Conservation (phyloP, 768 basidiomycete genomes). For the Chalciporus pseudorubinellus region DNA sequence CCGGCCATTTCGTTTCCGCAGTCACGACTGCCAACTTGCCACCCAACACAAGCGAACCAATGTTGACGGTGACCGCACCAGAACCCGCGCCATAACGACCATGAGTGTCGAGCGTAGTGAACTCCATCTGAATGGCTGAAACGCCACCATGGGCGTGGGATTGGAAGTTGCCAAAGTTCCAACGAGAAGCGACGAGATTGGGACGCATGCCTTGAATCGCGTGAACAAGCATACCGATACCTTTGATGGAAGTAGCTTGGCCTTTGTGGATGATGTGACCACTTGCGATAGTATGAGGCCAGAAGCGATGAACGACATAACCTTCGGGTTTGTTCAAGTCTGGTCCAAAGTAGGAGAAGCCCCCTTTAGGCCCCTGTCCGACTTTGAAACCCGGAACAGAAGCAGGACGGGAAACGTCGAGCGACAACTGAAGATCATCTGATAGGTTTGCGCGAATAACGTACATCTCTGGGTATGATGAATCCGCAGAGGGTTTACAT, state of each 20-base stretch:
- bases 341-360: slow-evolving; percentile 83
- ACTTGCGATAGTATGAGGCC: slow-evolving; percentile 63
- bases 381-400: slow-evolving; percentile 86
- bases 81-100: slow-evolving; percentile 79
- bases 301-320: slow-evolving; percentile 89
- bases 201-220: slow-evolving; percentile 99
- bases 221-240: slow-evolving; percentile 85
- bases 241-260: slow-evolving; percentile 52
- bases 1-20: slow-evolving; percentile 76
- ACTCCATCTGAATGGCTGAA: slow-evolving; percentile 93
- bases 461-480: slow-evolving; percentile 74
- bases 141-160: slow-evolving; percentile 69
- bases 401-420: slow-evolving; percentile 69
- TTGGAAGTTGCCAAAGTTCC: slow-evolving; percentile 97
- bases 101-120: slow-evolving; percentile 77
- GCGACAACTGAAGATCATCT: slow-evolving; percentile 73
- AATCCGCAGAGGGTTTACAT: slow-evolving; percentile 50
- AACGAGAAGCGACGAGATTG: slow-evolving; percentile 85
- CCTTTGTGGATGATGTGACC: slow-evolving; percentile 73
- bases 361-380: slow-evolving; percentile 84
- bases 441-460: slow-evolving; percentile 75
- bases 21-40: slow-evolving; percentile 76
- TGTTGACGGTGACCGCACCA: slow-evolving; percentile 79
- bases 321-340: slow-evolving; percentile 70
- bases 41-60: slow-evolving; percentile 81